Conservation (phyloP, 768 basidiomycete genomes). For the Xerocomus brunneocitrinus region DNA sequence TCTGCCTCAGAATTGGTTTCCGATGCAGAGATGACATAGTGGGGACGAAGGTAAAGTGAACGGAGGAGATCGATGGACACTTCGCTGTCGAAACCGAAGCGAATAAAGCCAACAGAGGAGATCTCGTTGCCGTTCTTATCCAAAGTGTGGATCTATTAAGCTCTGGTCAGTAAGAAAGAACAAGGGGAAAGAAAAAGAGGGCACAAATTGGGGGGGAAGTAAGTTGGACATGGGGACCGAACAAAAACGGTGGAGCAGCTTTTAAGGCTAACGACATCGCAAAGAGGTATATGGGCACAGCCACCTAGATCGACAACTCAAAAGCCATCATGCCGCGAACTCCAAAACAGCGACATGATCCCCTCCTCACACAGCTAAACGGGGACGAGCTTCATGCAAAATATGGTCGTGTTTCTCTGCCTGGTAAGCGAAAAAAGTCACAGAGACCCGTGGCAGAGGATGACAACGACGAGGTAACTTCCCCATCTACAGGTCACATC, state of each 20-base stretch:
- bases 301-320: neutral
- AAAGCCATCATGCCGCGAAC: constrained; percentile 56
- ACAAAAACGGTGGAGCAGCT: neutral
- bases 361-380: constrained; percentile 77
- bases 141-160: constrained; percentile 51
- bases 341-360: constrained; percentile 73
- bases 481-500: constrained; percentile 7
- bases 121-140: constrained; percentile 78
- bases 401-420: constrained; percentile 73
- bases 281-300: neutral
- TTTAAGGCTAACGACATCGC: neutral
- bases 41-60: constrained; percentile 82
- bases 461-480: constrained; percentile 56
- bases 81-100: constrained; percentile 88
- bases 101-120: constrained; percentile 72
- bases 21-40: constrained; percentile 54
- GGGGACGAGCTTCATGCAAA: constrained; percentile 73
- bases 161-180: constrained; percentile 5
- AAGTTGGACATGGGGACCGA: constrained; percentile 20
- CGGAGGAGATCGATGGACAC: constrained; percentile 78
- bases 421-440: constrained; percentile 69
- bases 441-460: constrained; percentile 41
- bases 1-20: constrained; percentile 35
- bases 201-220: constrained; percentile 19
- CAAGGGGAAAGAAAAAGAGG: neutral